Percentiles rank a stretch among this genome's conserved stretches.
phyloP scores from a whole-genome alignment of 163 green algal species.

The Volvox carteri region DNA sequence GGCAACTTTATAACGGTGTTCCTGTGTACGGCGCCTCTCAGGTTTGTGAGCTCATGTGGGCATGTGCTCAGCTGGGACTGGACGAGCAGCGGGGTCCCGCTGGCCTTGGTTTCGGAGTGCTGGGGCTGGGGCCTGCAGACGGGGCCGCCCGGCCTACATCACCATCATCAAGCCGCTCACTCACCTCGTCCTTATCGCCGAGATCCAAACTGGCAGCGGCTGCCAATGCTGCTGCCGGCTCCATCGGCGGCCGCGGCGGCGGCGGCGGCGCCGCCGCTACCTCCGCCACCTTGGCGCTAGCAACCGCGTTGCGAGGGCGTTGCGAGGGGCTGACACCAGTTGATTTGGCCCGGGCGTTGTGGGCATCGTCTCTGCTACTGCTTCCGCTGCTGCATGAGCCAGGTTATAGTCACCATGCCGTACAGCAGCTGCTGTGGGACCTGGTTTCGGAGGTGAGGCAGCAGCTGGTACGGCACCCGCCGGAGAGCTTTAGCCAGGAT shows the following conservation, averaged over 20 bases:
- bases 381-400: background rate
- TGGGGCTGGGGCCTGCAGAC: background rate
- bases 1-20: too few species aligned
- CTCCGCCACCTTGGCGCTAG: too few species aligned
- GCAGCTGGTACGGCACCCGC: background rate
- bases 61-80: background rate
- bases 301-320: background rate
- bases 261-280: background rate
- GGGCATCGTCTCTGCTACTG: slow-evolving; percentile 13
- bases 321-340: background rate
- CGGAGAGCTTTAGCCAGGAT: background rate
- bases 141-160: too few species aligned
- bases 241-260: background rate
- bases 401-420: background rate
- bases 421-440: background rate
- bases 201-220: background rate
- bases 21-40: too few species aligned
- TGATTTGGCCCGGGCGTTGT: background rate
- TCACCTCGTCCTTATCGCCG: too few species aligned
- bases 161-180: too few species aligned
- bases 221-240: too few species aligned
- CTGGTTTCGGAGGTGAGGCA: background rate
- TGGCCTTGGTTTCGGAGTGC: background rate
- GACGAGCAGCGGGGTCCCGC: background rate
- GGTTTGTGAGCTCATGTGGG: slow-evolving; percentile 40